These are phyloP conservation scores for Primulina eburnea DNA, from an alignment of 257 asterid species.

Conservation along the genomic window DNA sequence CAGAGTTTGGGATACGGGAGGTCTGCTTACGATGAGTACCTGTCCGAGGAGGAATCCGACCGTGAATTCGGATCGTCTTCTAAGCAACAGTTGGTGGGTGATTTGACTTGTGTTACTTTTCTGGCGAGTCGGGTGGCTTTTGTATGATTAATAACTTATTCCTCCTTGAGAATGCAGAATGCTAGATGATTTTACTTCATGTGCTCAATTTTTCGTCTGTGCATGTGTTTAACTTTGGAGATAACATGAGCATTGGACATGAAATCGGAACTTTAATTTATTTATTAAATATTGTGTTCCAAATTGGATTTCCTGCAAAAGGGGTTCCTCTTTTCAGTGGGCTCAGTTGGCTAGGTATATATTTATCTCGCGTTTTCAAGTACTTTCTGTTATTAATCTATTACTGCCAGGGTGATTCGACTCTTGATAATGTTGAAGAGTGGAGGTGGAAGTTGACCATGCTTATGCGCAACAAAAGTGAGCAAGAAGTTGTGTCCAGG, in stretches of 20 bases:
- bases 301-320: neutral
- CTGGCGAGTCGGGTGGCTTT: neutral
- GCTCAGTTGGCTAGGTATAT: conserved; percentile 12
- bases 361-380: neutral
- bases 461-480: conserved; percentile 58
- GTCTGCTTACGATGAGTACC: conserved; percentile 64
- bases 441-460: conserved; percentile 78
- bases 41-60: conserved; percentile 70
- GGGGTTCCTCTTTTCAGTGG: neutral
- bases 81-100: conserved; percentile 62
- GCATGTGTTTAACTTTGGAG: neutral
- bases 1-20: conserved; percentile 62
- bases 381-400: conserved; percentile 23
- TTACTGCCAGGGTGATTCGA: conserved; percentile 55
- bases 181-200: neutral
- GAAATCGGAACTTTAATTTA: no score
- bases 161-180: neutral
- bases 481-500: conserved; percentile 67
- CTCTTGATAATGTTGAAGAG: conserved; percentile 80
- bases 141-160: neutral
- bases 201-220: neutral
- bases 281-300: no score
- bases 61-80: conserved; percentile 49
- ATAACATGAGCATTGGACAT: neutral
- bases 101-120: neutral